Base-by-base conservation (phyloP, 139 green algal genomes). In the Astrephomene gubernaculifera region DNA sequence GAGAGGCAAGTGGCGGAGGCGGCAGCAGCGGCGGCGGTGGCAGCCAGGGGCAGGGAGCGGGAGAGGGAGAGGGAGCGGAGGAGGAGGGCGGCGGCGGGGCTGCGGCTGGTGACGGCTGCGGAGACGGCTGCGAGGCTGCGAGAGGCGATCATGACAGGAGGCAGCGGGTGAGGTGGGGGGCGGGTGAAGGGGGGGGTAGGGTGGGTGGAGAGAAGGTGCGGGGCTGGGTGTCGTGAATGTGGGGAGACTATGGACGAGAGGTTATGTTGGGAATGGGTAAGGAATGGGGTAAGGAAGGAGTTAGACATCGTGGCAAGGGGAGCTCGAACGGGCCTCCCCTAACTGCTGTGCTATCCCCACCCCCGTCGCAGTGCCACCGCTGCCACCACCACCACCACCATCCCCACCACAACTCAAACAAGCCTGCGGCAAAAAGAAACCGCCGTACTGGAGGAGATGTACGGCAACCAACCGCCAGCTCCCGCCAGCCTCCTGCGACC, bases 401-500 rank as follows among this genome's bases (percentile, higher is more conserved):
- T 27, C 53, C 36, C 75, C 57, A 83, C 75, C 57, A 83, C 75
- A 17, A 61, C n/a, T n/a, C n/a, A n/a, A n/a, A n/a, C n/a, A n/a
- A n/a, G 38, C 25, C 75, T 83, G 2, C 75, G 75, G 29, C 75
- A 57, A 27, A 83, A 83, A n/a, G 57, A 83, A 39, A 83, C 71
- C 57, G 75, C 75, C 27, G 75, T 83, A 60, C 29, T 83, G 75
- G 75, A 83, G 29, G 75, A 83, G 57, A 39, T 83, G 75, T 83
- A 83, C 39, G 75, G 71, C 27, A 39, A 39, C 10, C 75, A 57
- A 0, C 57, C 44, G 44, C n/a, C n/a, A n/a, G n/a, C n/a, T n/a
- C n/a, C n/a, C n/a, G n/a, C n/a, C n/a, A n/a, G n/a, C n/a, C n/a
- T n/a, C n/a, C 29, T 4, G 24, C 29, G 61, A 29, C 5, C 61